Evolutionary conservation across 768 basidiomycete genomes (phyloP), one percentile per base, ranked within the genome.

Genomic region (Boletus huronensis): DNA sequence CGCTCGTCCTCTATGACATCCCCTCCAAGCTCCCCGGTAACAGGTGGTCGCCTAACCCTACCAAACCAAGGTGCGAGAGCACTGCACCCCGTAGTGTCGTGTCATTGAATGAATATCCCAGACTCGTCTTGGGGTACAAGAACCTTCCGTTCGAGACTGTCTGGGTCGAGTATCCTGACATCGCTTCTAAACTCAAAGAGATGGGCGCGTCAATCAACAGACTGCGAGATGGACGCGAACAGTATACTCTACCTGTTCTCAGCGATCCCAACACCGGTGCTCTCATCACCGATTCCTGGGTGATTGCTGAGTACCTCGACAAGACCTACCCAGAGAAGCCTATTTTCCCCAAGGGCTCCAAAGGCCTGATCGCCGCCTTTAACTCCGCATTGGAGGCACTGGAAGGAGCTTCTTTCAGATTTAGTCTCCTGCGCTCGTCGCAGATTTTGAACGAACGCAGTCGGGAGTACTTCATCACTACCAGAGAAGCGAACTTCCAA

Each of bases 1-100:
- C 68, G 0, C 68, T 75, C 23, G 58, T 64, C 49, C 63, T 77
- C 52, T 75, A 73, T 28, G 76, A 77, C 21, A 68, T 71, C 25
- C 67, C 73, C 16, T 72, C 66, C 39, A 64, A 64, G 5, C 50
- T 67, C 8, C 65, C 70, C 0, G 66, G 62, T 3, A 68, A 65
- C 19, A 54, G n/a, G 3, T 76, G 70, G 70, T 68, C 76, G 1
- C 69, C 71, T 6, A 79, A 76, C 48, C 61, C 71, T 6, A 71
- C 66, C 56, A 79, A 69, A 53, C 61, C 73, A 28, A 75, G 76
- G 77, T 60, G 1, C 8, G 50, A 56, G 8, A 11, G 14, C 29
- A 47, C 3, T 39, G 2, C 8, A 7, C 13, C 5, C 28, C 17
- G n/a, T 19, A 36, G 41, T 11, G 4, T 19, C 13, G n/a, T 23